A percentile compares a stretch with the other conserved stretches of the same genome.
These are phyloP conservation scores for Schwanniomyces sp. DNA, from an alignment of 805 yeast genomes.

Conservation along the genomic window DNA sequence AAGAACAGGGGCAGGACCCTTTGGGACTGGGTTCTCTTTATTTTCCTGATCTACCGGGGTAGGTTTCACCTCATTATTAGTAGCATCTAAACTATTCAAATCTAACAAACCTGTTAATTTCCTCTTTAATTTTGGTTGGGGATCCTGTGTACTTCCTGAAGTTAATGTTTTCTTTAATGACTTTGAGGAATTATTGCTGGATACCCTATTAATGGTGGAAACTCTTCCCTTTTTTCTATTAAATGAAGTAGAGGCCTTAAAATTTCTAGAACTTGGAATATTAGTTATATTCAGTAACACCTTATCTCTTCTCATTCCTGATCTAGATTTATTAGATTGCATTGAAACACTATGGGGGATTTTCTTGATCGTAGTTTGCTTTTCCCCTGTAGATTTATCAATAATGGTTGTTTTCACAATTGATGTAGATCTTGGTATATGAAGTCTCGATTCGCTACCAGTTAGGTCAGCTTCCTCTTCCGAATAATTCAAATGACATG, in stretches of 20 bases:
- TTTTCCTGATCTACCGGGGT: background rate
- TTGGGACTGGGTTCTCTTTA: background rate
- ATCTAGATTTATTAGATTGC: slow-evolving; percentile 17
- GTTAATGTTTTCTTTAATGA: slow-evolving; percentile 12
- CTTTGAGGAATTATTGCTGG: slow-evolving; percentile 20
- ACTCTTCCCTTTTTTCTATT: slow-evolving; percentile 30
- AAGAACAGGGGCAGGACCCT: background rate
- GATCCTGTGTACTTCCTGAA: slow-evolving; percentile 12
- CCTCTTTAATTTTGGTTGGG: slow-evolving; percentile 16
- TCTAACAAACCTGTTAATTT: slow-evolving; percentile 16
- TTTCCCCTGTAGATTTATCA: slow-evolving; percentile 25
- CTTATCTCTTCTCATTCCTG: slow-evolving; percentile 2
- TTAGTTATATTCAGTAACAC: slow-evolving; percentile 36
- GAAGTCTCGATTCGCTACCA: slow-evolving; percentile 21
- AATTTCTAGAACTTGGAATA: slow-evolving; percentile 18
- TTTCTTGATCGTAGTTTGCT: slow-evolving; percentile 19
- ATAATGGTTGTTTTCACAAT: slow-evolving; percentile 41
- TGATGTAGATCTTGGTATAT: slow-evolving; percentile 41
- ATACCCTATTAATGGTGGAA: slow-evolving; percentile 22
- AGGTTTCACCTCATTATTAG: background rate
- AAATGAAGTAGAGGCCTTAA: slow-evolving; percentile 40
- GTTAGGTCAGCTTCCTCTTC: slow-evolving; percentile 23
- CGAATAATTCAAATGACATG: slow-evolving; percentile 19
- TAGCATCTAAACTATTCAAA: slow-evolving; percentile 7
- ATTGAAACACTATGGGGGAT: slow-evolving; percentile 18